Evolutionary conservation across 371 early-diverging fungal genomes (phyloP).

Genomic region (Synchytrium microbalum): DNA sequence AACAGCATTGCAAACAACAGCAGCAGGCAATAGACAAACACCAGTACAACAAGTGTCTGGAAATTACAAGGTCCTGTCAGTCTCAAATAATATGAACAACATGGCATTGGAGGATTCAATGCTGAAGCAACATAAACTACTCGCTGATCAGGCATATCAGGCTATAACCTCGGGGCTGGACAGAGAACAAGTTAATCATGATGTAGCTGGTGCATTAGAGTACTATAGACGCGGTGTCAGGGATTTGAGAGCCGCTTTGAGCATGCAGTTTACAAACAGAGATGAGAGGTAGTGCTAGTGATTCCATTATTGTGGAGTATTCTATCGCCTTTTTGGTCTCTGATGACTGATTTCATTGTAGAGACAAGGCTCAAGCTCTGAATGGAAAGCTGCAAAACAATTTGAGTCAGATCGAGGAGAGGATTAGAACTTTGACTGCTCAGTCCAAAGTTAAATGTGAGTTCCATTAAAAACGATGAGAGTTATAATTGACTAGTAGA

Average conservation of each 20-base stretch:
- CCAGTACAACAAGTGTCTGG: no score
- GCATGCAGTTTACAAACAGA: constrained; percentile 15
- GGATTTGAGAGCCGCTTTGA: constrained; percentile 27
- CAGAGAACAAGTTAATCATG: constrained; percentile 22
- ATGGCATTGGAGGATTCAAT: no score
- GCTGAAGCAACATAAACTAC: constrained; percentile 26
- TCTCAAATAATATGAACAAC: no score
- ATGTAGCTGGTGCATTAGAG: constrained; percentile 20
- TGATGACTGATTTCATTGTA: constrained; percentile 1
- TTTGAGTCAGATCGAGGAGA: constrained; percentile 27
- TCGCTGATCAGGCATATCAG: constrained; percentile 32
- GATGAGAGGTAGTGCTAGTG: constrained; percentile 20
- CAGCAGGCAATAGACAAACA: no score
- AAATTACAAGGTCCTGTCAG: no score
- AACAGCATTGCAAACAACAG: no score
- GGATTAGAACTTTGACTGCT: constrained; percentile 22
- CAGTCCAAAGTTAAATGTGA: not conserved
- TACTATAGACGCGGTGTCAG: constrained; percentile 26
- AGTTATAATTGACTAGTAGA: not conserved
- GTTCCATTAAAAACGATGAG: not conserved
- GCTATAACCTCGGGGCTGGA: constrained; percentile 28
- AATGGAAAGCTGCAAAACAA: constrained; percentile 39
- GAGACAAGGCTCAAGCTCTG: constrained; percentile 28
- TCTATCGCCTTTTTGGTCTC: not conserved
- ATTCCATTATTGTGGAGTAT: not conserved